Conservation (phyloP, 805 yeast genomes). For the Candida easanensis region DNA sequence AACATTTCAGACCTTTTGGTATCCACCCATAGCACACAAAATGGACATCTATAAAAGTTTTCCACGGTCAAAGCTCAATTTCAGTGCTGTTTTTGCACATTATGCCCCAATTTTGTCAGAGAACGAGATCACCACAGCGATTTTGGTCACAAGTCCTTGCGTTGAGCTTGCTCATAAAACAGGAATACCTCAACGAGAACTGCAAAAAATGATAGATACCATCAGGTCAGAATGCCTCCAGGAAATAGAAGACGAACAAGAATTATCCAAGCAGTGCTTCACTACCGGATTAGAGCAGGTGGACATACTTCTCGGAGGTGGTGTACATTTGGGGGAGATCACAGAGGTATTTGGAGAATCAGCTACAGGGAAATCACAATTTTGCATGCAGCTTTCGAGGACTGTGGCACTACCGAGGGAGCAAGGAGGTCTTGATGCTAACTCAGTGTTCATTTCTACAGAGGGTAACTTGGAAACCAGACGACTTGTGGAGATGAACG, state of each 20-base stretch:
- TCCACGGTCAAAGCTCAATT: slow-evolving; percentile 34
- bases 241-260: too few species aligned
- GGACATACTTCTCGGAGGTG: slow-evolving; percentile 53
- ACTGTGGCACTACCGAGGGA: slow-evolving; percentile 50
- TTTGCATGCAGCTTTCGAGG: slow-evolving; percentile 63
- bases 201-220: slow-evolving; percentile 5
- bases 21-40: too few species aligned
- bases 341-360: slow-evolving; percentile 84
- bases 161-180: slow-evolving; percentile 13
- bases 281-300: slow-evolving; percentile 52
- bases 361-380: slow-evolving; percentile 84
- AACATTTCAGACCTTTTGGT: too few species aligned
- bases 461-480: slow-evolving; percentile 71
- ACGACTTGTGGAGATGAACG: slow-evolving; percentile 50
- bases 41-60: slow-evolving; percentile 44
- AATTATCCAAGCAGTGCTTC: too few species aligned
- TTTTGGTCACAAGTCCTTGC: slow-evolving; percentile 38
- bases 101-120: slow-evolving; percentile 29
- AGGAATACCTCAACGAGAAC: slow-evolving; percentile 11
- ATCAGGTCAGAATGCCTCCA: not conserved
- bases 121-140: slow-evolving; percentile 36
- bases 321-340: slow-evolving; percentile 50
- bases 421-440: slow-evolving; percentile 46
- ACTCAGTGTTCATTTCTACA: slow-evolving; percentile 73
- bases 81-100: slow-evolving; percentile 30